Conservation (phyloP, 2,329 filamentous ascomycete genomes). For the Scytalidium sp. region DNA sequence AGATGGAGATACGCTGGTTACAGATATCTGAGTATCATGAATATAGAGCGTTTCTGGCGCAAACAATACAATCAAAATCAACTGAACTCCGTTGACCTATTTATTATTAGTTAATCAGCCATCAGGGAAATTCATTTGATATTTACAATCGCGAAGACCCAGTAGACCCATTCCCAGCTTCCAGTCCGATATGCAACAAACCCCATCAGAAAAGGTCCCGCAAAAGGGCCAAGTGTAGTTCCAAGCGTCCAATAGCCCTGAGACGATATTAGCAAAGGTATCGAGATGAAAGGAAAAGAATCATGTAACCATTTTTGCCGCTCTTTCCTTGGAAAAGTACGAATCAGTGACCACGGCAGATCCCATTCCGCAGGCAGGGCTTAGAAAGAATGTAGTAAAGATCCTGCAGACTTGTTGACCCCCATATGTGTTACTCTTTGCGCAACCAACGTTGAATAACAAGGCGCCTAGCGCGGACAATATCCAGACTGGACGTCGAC, state of each 20-base stretch:
- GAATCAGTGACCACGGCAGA: constrained; percentile 53
- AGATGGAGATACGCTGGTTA: constrained; percentile 2
- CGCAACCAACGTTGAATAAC: constrained; percentile 49
- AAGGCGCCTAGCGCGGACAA: constrained; percentile 42
- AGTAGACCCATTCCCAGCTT: constrained; percentile 52
- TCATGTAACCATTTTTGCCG: constrained; percentile 53
- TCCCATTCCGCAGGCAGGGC: constrained; percentile 48
- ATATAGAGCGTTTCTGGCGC: constrained; percentile 54
- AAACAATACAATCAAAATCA: constrained; percentile 53
- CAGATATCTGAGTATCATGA: constrained; percentile 21
- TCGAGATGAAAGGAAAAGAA: constrained; percentile 25
- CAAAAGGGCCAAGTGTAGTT: constrained; percentile 16
- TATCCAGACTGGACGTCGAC: constrained; percentile 48
- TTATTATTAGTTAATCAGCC: too few relatives aligned
- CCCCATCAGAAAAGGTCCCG: constrained; percentile 28
- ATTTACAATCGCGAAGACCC: constrained; percentile 49
- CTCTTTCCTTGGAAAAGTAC: constrained; percentile 51
- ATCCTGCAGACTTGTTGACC: constrained; percentile 45
- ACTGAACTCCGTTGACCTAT: constrained; percentile 53
- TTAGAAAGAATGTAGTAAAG: constrained; percentile 50
- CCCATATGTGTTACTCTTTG: constrained; percentile 43
- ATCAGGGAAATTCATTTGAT: not conserved
- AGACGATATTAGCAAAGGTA: too few relatives aligned
- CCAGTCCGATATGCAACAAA: constrained; percentile 44
- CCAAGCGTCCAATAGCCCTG: constrained; percentile 46